Evolutionary conservation across 192 early-diverging fungal genomes (phyloP), one percentile per base, ranked within the genome.

Genomic region (Coemansia sp.): DNA sequence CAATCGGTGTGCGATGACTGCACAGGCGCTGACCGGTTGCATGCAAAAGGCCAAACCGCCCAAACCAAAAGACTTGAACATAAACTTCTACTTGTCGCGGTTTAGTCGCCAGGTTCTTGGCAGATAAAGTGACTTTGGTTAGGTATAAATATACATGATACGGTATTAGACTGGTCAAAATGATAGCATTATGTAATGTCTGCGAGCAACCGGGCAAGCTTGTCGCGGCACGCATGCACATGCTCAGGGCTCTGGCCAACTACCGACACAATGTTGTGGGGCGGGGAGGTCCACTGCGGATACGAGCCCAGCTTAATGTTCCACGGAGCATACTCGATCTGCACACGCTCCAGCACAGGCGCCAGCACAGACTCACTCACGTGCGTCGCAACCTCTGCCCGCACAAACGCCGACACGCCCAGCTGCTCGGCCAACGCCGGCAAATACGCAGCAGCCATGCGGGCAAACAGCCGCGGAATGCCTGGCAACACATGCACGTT

Each of bases 401-500:
- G 67, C 3, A 23, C 41, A 37, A 70, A 73, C 12, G 60, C 64
- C 47, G 12, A 52, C 2, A 24, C 22, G 41, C 58, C 51, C 1
- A 53, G 32, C 8, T 66, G 38, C 7, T 41, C 32, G 4, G 65
- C 60, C 27, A 72, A 21, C 4, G 2, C 5, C 1, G 69, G 69
- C 49, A 81, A 79, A 60, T 61, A 75, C 32, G 66, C 65, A 0
- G 52, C 53, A 3, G 61, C 17, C 5, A 81, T 60, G 55, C 52
- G 35, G 23, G 82, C 70, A 69, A 91, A 92, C 38, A 92, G 67
- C 41, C 71, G 62, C 17, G 91, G 89, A 23, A 92, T 76, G 0
- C 89, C 89, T 0, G 91, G 91, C 17, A 92, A 71, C 32, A 91
- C 75, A 59, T 86, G 85, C 37, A 91, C 81, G 61, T 90, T 90